A percentile compares a stretch with the other conserved stretches of the same genome.
Evolutionary conservation across 139 green algal genomes (phyloP).

Genomic region (Coccomyxa sp.): DNA sequence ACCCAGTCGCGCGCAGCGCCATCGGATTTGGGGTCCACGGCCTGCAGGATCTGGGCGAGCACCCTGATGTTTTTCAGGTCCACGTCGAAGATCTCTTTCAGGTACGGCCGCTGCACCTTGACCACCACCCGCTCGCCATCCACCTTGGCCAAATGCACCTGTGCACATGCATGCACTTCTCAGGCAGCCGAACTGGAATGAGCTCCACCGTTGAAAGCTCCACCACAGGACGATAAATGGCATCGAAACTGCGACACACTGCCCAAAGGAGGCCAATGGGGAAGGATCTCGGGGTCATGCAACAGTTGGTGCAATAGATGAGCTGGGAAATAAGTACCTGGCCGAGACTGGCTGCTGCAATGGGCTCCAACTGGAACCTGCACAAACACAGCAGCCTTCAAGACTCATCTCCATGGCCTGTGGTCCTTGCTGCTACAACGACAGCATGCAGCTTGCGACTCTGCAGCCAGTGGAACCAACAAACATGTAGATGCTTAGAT

Average conservation of each 20-base stretch:
- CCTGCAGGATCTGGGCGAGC: constrained; percentile 72
- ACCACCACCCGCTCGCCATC: constrained; percentile 86
- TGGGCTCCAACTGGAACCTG: constrained; percentile 76
- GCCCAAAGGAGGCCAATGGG: neutral
- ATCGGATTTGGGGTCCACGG: constrained; percentile 92
- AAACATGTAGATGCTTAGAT: no score
- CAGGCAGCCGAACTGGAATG: neutral
- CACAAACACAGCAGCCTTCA: neutral
- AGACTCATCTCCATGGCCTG: no score
- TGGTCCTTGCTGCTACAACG: no score
- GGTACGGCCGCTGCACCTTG: constrained; percentile 95
- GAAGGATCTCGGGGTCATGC: no score
- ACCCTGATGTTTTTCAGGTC: constrained; percentile 95
- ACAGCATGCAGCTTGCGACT: no score
- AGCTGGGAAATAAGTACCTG: constrained; percentile 31
- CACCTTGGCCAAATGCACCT: constrained; percentile 81
- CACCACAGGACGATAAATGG: neutral
- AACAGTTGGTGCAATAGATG: no score
- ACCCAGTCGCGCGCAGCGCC: constrained; percentile 97
- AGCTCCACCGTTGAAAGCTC: neutral
- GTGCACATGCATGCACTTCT: constrained; percentile 14
- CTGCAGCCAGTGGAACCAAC: no score
- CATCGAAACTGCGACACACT: constrained; percentile 1
- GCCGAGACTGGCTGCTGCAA: constrained; percentile 91
- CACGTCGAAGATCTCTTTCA: constrained; percentile 96